Base-by-base conservation (phyloP, 139 green algal species). In the Coccomyxa sp. region DNA sequence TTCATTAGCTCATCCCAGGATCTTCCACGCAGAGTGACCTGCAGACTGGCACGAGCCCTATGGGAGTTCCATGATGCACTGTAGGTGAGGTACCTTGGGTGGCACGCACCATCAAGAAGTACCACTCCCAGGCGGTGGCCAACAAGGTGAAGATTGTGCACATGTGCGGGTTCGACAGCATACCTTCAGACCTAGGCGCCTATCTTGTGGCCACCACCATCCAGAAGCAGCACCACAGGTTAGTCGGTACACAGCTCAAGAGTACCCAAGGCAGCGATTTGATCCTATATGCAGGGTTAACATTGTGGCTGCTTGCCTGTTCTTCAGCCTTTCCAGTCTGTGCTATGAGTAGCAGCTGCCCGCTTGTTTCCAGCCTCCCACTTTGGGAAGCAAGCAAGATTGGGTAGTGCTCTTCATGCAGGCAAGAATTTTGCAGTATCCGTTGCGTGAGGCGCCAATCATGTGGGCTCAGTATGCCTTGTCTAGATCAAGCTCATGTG, bases 141-240 rank as follows among this genome's bases (percentile, higher is more conserved):
- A 93, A 93, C 79, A 76, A 68, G 13, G 80, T 89, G 28, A 82
- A 82, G 66, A 90, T 97, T 59, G 91, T 98, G 57, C 88, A 92
- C 77, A 95, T 86, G 88, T 97, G 93, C 81, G 95, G 96, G 63
- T 98, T 95, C 85, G 95, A 98, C 92, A 92, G 79, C 82, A 89
- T 96, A 0, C 96, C 96, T 23, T 94, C 90, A 60, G 96, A 98
- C 87, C 59, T 98, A 30, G 94, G 94, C 15, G 79, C 90, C 17
- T 87, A 88, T 45, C 82, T 94, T 58, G 84, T 95, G 85, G 89
- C 80, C 0, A 77, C 92, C 16, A 60, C 94, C 77, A 87, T 89
- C 74, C 76, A 87, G 59, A 87, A 90, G 25, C 67, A 88, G 75
- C 82, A 92, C 68, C 85, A 89, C 84, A 94, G 85, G 91, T 92